Percentiles rank a stretch among this genome's conserved stretches.
These are phyloP conservation scores for Passiflora organensis DNA, from an alignment of 345 rosid species.

Conservation along the genomic window DNA sequence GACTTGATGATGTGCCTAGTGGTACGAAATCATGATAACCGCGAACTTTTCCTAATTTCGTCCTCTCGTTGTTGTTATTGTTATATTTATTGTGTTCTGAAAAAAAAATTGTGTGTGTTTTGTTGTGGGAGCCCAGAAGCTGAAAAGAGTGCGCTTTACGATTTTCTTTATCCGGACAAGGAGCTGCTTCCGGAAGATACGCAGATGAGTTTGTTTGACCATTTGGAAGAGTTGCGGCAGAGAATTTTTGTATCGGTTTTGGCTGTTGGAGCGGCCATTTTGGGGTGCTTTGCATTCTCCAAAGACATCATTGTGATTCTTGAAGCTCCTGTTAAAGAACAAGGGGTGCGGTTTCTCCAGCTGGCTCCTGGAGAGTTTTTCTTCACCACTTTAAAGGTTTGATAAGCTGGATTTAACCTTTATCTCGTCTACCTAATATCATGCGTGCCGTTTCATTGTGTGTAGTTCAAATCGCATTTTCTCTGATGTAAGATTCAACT, in stretches of 20 bases:
- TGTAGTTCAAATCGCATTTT: neutral
- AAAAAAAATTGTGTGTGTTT: no score
- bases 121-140: no score
- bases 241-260: constrained; percentile 80
- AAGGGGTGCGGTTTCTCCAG: constrained; percentile 92
- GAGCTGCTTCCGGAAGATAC: constrained; percentile 93
- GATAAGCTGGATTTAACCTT: constrained; percentile 8
- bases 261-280: constrained; percentile 88
- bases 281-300: constrained; percentile 90
- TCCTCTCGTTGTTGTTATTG: neutral
- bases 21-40: constrained; percentile 30
- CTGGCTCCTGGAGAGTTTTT: constrained; percentile 97
- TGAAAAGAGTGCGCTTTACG: constrained; percentile 44
- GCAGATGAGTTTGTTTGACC: constrained; percentile 95
- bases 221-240: constrained; percentile 89
- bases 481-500: neutral
- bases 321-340: constrained; percentile 93
- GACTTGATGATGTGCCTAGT: constrained; percentile 55
- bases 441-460: constrained; percentile 2
- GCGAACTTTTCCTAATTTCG: neutral
- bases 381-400: constrained; percentile 92
- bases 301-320: constrained; percentile 80
- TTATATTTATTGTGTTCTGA: neutral
- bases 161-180: constrained; percentile 79
- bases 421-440: neutral